Base-by-base conservation (phyloP, 306 rosid genomes). In the Rosa chinensis region DNA sequence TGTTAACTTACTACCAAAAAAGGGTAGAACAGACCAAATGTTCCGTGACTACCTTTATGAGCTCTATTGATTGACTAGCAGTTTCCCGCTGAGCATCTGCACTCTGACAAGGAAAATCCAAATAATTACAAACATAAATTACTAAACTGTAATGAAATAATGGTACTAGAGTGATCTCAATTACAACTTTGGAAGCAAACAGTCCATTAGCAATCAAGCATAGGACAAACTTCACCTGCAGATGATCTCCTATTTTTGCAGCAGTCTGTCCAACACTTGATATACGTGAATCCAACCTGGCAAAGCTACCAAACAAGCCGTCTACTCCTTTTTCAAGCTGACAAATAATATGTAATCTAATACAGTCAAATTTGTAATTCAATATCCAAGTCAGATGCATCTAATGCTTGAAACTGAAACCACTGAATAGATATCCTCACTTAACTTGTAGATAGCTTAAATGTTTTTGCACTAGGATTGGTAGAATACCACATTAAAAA, bases 201-300 rank as follows among this genome's bases (percentile, higher is more conserved):
- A 74, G 28, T 21, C 48, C 75, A 74, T n/a, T 64, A 66, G 61
- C 47, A 81, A 79, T 35, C 52, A 77, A 72, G 77, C 83, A 58
- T 72, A 62, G 68, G 66, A 78, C 79, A 83, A 85, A 78, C 58
- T 80, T 79, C 88, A 96, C 99, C 96, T 96, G 99, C 85, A 96
- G 90, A 87, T 96, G 98, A 89, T 96, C 99, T 80, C 99, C 99
- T 74, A 96, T 96, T 87, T 96, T 96, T 20, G 99, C 99, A 70
- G 99, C 99, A 58, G 99, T 96, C 85, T 96, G 99, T 68, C 98
- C 99, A 76, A 96, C 99, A 89, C 99, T 96, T 74, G 99, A 96
- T 81, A 96, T 96, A 56, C 99, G 97, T 3, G 98, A 91, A 91
- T 96, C 99, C 86, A 96, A 81, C 87, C 99, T 87, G 23, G 97